phyloP scores from a whole-genome alignment of 2,329 filamentous ascomycete species.

The Nannizziopsis barbatae region DNA sequence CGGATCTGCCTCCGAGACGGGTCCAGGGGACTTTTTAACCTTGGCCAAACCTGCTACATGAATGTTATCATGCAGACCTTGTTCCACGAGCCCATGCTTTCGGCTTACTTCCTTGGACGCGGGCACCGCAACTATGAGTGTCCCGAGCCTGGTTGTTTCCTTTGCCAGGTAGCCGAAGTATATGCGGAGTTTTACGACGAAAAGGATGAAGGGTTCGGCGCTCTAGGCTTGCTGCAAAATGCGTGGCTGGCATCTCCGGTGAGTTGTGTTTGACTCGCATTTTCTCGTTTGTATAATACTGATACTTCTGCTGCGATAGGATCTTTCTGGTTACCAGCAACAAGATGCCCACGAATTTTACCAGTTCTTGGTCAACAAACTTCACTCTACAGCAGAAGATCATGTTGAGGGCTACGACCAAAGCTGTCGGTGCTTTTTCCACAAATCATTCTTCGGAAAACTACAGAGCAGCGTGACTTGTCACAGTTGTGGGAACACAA shows the following conservation, averaged over 20 bases:
- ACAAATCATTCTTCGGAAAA: constrained; percentile 89
- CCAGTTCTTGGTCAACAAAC: constrained; percentile 82
- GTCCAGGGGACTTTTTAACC: constrained; percentile 86
- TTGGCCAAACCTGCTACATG: constrained; percentile 97
- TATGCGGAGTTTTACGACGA: constrained; percentile 52
- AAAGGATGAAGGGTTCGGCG: constrained; percentile 76
- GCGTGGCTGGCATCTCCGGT: constrained; percentile 56
- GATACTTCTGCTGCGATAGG: constrained; percentile 31
- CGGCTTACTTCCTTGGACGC: constrained; percentile 84
- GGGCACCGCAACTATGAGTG: constrained; percentile 75
- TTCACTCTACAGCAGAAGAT: constrained; percentile 68
- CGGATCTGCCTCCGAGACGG: constrained; percentile 79
- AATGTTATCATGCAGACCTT: constrained; percentile 90
- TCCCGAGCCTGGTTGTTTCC: constrained; percentile 45
- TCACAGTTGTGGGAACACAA: constrained; percentile 71
- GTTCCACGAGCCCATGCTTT: constrained; percentile 82
- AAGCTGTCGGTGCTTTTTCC: constrained; percentile 76
- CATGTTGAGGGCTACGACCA: constrained; percentile 48
- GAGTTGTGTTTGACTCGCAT: background rate
- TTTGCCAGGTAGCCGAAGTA: constrained; percentile 51
- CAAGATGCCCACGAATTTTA: constrained; percentile 97
- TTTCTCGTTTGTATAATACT: background rate
- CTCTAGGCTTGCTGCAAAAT: constrained; percentile 75
- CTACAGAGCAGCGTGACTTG: constrained; percentile 85
- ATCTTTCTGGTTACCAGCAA: constrained; percentile 80